phyloP scores from a whole-genome alignment of 805 yeast genomes.

The Allodekkera sacchari region DNA sequence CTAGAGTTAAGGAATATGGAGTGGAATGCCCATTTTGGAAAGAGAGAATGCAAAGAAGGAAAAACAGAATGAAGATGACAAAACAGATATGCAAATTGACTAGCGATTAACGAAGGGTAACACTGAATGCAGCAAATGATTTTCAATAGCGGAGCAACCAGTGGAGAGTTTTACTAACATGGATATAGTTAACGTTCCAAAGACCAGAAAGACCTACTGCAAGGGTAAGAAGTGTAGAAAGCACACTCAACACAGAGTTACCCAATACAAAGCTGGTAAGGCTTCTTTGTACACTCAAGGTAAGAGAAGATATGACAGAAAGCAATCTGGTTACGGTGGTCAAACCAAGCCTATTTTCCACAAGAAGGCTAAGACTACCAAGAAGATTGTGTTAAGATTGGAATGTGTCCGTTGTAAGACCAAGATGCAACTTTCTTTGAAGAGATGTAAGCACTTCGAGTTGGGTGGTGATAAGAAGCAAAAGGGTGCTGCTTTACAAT shows the following conservation, averaged over 20 bases:
- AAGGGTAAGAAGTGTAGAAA: slow-evolving; percentile 98
- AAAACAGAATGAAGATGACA: not conserved
- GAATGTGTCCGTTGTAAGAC: slow-evolving; percentile 99
- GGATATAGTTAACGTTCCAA: slow-evolving; percentile 93
- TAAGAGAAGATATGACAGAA: slow-evolving; percentile 99
- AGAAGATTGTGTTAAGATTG: slow-evolving; percentile 98
- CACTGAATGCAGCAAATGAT: not conserved
- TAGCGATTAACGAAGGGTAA: not conserved
- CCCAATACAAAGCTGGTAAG: slow-evolving; percentile 99
- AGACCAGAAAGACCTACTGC: slow-evolving; percentile 99
- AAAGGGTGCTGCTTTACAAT: slow-evolving; percentile 99
- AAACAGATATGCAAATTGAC: not conserved
- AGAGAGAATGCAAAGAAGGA: not conserved
- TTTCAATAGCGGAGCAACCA: not conserved
- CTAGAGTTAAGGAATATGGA: not conserved
- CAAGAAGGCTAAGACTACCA: slow-evolving; percentile 99
- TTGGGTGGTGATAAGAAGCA: slow-evolving; percentile 99
- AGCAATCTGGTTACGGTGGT: slow-evolving; percentile 99
- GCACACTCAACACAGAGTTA: slow-evolving; percentile 99
- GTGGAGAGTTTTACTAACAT: slow-evolving; percentile 7
- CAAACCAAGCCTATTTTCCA: slow-evolving; percentile 99
- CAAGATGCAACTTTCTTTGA: slow-evolving; percentile 94
- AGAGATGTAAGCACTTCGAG: slow-evolving; percentile 99
- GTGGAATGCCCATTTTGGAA: not conserved
- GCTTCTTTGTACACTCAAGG: slow-evolving; percentile 99